Base-by-base conservation (phyloP, 2,329 filamentous ascomycete genomes). In the Macroventuria anomochaeta region DNA sequence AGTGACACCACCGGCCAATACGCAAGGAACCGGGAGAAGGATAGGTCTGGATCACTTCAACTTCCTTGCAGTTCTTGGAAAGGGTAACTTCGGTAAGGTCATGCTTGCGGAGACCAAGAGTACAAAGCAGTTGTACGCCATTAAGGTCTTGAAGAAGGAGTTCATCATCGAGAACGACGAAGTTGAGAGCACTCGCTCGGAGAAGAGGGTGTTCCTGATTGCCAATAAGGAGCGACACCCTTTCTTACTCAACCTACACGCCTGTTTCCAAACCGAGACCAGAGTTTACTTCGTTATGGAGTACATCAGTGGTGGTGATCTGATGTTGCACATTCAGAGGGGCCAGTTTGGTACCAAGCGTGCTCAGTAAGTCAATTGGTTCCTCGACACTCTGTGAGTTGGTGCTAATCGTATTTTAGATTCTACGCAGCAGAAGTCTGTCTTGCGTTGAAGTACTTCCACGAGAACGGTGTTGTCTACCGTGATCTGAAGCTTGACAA, bases 151-250 rank as follows among this genome's bases (percentile, higher is more conserved):
- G 65, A 99, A 99, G 84, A 99, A 99, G 80, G 95, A 99, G 75
- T 99, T 99, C 75, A 99, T 99, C 72, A 99, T 99, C 58, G 96
- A 99, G 74, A 96, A 99, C 62, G 95, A 99, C 71, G 95, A 99
- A 79, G 95, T 99, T 7, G 95, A 99, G 76, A 97, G 93, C 76
- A 97, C 92, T 34, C 87, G 93, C 61, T 99, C 95, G 0, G 95
- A 99, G 77, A 99, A 99, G 84, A 85, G 95, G 60, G 96, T 99
- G 13, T 96, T 97, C 79, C 76, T 99, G 73, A 89, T 99, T 72
- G 95, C 95, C 28, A 99, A 99, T 80, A 92, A 96, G 74, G 95
- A 97, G 73, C 87, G 91, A 12, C 95, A 99, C 72, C 95, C 96
- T 0, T 99, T 99, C 85, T 78, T 99, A 63, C 88, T 96, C 41